Base-by-base conservation (phyloP, 257 asterid species). In the Nicotiana obtusifolia region DNA sequence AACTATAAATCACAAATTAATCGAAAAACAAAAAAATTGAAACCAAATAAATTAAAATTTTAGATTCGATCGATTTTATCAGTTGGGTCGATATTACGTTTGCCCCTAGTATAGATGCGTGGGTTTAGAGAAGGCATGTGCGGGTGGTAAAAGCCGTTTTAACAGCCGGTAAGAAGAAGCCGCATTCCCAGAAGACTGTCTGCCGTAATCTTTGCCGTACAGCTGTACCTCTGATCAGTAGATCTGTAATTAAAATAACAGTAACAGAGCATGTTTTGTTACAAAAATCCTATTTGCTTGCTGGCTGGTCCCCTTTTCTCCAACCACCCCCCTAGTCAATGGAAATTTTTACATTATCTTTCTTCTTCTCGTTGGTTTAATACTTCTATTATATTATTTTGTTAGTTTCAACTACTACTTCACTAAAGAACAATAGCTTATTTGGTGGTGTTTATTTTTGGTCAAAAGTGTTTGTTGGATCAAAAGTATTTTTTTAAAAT, bases 111-210 rank as follows among this genome's bases (percentile, higher is more conserved):
- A n/a, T n/a, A n/a, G n/a, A n/a, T n/a, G 83, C 52, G 61, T 30
- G 62, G 82, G 82, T 20, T 3, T 4, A 65, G 66, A 80, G 67
- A 20, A 64, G 62, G 90, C 89, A 84, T 78, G 91, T 68, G 77
- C 31, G 57, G 26, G n/a, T 30, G 44, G 24, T 15, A 60, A 86
- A 90, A 87, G 91, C 85, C 89, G 85, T 81, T 44, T 84, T 33
- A 61, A 57, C 82, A 76, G 89, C 83, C 88, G 89, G 84, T 84
- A 68, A 61, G 76, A 87, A 41, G 33, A 80, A 84, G 92, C 85
- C 88, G 90, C 87, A 84, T 89, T 86, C 91, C 91, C 80, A 89
- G 85, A 87, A 84, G 62, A 54, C 78, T 88, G 94, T 88, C 89
- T 83, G 89, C 81, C 75, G 31, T 81, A 62, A 83, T 87, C 80